These are phyloP conservation scores for Metarhizium brunneum DNA, from an alignment of 2,329 filamentous ascomycete genomes.

Conservation along the genomic window DNA sequence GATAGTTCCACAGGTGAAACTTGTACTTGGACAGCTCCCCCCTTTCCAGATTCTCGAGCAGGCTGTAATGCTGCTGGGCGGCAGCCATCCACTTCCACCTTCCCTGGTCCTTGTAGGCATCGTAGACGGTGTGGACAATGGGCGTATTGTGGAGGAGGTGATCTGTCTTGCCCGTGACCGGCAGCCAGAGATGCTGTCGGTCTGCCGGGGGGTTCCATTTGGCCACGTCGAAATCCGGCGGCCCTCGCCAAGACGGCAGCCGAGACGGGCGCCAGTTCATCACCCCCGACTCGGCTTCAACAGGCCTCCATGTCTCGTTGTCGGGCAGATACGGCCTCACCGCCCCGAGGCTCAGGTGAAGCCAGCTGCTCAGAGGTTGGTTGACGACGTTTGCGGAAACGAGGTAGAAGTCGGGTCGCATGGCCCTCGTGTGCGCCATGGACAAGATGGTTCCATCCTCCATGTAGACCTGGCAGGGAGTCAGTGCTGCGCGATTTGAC, in stretches of 20 bases:
- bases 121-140: slow-evolving; percentile 38
- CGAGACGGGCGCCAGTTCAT: slow-evolving; percentile 30
- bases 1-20: slow-evolving; percentile 39
- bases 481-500: neutral
- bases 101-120: slow-evolving; percentile 29
- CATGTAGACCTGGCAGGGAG: slow-evolving; percentile 15
- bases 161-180: slow-evolving; percentile 22
- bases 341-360: slow-evolving; percentile 44
- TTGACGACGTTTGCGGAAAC: slow-evolving; percentile 40
- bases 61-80: slow-evolving; percentile 37
- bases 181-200: slow-evolving; percentile 41
- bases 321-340: slow-evolving; percentile 46
- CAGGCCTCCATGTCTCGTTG: slow-evolving; percentile 10
- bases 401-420: slow-evolving; percentile 38
- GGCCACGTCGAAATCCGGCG: slow-evolving; percentile 18
- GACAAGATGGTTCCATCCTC: slow-evolving; percentile 36
- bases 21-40: slow-evolving; percentile 36
- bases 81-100: slow-evolving; percentile 41
- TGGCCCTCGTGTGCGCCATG: slow-evolving; percentile 36
- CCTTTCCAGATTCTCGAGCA: slow-evolving; percentile 40
- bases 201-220: slow-evolving; percentile 26
- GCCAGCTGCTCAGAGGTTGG: slow-evolving; percentile 41
- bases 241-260: slow-evolving; percentile 24
- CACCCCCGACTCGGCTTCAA: slow-evolving; percentile 14
- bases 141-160: slow-evolving; percentile 34